Conservation (phyloP, 106 monocot species). For the Apostasia shenzhenica region DNA sequence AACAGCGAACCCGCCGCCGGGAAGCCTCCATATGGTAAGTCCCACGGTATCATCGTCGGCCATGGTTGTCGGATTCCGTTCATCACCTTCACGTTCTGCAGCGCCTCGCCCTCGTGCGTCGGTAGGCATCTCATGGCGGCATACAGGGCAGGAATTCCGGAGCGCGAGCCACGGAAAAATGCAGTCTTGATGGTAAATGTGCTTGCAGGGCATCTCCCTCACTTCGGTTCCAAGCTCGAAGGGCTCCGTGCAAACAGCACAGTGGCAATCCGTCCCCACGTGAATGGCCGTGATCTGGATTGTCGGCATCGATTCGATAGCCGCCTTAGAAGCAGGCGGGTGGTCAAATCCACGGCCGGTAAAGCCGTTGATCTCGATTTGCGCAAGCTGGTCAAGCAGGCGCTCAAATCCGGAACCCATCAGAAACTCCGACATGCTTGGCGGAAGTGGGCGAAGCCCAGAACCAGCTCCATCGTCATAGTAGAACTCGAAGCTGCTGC, state of each 20-base stretch:
- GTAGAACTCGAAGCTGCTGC: constrained; percentile 46
- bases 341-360: constrained; percentile 13
- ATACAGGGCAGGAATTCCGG: constrained; percentile 50
- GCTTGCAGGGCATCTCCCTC: constrained; percentile 55
- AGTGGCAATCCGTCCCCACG: constrained; percentile 17
- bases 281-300: constrained; percentile 29
- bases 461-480: constrained; percentile 62
- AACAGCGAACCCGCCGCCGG: constrained; percentile 58
- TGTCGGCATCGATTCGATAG: constrained; percentile 65
- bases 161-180: constrained; percentile 50
- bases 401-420: constrained; percentile 79
- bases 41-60: constrained; percentile 35
- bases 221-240: constrained; percentile 36
- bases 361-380: constrained; percentile 39
- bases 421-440: constrained; percentile 57
- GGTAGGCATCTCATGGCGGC: constrained; percentile 43
- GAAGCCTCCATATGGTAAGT: constrained; percentile 66
- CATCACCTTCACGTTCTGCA: neutral
- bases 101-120: constrained; percentile 8
- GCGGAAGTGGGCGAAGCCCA: constrained; percentile 57
- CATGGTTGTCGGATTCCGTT: neutral
- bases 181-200: constrained; percentile 55
- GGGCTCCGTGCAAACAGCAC: constrained; percentile 53
- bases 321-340: constrained; percentile 64
- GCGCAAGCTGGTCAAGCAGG: constrained; percentile 62